Percentiles rank a stretch among this genome's conserved stretches.
Conservation (phyloP, 176 grass and related monocot genomes). For the Tuctoria greenei region DNA sequence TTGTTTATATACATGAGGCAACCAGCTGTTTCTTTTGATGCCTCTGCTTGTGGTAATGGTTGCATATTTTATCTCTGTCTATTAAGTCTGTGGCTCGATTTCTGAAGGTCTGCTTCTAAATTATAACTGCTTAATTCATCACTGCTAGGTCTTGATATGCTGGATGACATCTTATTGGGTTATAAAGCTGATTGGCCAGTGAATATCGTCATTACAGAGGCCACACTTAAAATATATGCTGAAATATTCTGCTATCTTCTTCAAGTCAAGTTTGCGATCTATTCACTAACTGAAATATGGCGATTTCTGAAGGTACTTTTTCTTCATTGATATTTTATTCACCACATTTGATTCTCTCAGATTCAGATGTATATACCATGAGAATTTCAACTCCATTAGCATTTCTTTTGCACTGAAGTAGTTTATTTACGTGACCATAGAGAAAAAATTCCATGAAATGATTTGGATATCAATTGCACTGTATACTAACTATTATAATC, state of each 20-base stretch:
- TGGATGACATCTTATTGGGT: constrained; percentile 82
- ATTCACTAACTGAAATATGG: constrained; percentile 80
- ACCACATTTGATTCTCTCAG: constrained; percentile 19
- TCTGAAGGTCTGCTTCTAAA: constrained; percentile 15
- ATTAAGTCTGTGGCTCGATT: constrained; percentile 13
- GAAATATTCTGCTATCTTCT: constrained; percentile 88
- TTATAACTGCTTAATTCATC: constrained; percentile 29
- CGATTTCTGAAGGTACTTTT: constrained; percentile 68
- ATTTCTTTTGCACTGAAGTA: constrained; percentile 16
- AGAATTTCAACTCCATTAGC: not conserved
- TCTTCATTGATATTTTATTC: constrained; percentile 27
- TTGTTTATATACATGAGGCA: constrained; percentile 76
- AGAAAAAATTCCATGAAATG: not conserved
- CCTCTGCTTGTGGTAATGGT: constrained; percentile 60
- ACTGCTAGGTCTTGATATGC: constrained; percentile 64
- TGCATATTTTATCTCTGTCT: not conserved
- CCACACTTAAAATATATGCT: constrained; percentile 84
- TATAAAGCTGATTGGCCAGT: constrained; percentile 96
- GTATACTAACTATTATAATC: not conserved
- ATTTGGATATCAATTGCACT: constrained; percentile 12
- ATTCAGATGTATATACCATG: constrained; percentile 17
- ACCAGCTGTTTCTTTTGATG: constrained; percentile 35
- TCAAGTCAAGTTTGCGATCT: constrained; percentile 81
- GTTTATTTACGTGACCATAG: constrained; percentile 14
- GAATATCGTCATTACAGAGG: constrained; percentile 80